Evolutionary conservation across 164 flowering plant species (phyloP).

Genomic region (Taxillus chinensis): DNA sequence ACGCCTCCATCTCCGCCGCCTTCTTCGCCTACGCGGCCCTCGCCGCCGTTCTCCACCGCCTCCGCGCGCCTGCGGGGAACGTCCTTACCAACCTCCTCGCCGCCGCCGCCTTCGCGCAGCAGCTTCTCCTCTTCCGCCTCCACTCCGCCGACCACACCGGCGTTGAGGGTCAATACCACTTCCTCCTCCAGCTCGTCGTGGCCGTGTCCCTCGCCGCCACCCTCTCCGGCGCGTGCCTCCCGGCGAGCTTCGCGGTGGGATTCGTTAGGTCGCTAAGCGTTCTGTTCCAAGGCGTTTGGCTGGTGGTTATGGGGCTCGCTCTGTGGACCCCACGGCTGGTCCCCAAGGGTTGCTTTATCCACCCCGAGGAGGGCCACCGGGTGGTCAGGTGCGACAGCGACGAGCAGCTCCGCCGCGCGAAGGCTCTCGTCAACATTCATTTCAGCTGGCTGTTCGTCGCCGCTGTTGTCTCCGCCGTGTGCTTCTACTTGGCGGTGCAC

Average conservation of each 20-base stretch:
- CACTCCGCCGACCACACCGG: constrained; percentile 36
- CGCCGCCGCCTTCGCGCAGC: constrained; percentile 3
- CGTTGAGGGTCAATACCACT: constrained; percentile 34
- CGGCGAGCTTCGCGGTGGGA: background rate
- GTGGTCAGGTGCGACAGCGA: background rate
- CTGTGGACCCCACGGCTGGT: background rate
- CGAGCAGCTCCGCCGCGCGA: background rate
- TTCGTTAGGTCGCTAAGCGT: background rate
- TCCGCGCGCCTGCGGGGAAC: background rate
- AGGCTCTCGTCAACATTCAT: constrained; percentile 14
- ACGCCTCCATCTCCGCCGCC: constrained; percentile 40
- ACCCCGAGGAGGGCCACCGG: background rate
- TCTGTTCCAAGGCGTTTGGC: background rate
- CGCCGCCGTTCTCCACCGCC: constrained; percentile 16
- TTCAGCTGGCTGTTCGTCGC: constrained; percentile 55
- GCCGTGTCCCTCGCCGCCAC: constrained; percentile 15
- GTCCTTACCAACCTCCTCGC: background rate
- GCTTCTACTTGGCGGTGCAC: constrained; percentile 27
- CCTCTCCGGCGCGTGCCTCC: background rate
- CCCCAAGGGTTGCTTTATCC: background rate
- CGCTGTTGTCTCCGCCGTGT: constrained; percentile 25
- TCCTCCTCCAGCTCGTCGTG: constrained; percentile 29
- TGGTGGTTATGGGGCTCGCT: background rate
- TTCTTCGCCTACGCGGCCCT: constrained; percentile 35
- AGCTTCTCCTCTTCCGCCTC: constrained; percentile 42